Conservation (phyloP, 768 basidiomycete genomes). For the Leccinum longicurvipes region DNA sequence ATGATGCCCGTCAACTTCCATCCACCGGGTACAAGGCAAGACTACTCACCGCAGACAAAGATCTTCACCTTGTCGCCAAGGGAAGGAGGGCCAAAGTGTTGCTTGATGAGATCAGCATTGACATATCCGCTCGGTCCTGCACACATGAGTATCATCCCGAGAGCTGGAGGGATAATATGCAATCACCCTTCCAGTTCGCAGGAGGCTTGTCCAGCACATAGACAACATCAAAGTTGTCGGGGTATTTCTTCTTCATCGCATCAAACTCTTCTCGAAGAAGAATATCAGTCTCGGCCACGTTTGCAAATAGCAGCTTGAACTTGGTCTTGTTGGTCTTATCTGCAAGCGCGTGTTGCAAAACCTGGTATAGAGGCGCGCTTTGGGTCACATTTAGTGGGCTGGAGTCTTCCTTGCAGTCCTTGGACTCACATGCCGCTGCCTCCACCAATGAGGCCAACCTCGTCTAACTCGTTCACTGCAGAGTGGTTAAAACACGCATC, state of each 20-base stretch:
- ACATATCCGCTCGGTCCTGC: conserved; percentile 73
- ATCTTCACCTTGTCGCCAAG: conserved; percentile 80
- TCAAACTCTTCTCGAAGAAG: conserved; percentile 80
- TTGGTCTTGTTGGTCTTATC: conserved; percentile 87
- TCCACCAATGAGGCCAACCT: conserved; percentile 88
- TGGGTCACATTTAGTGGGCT: not conserved
- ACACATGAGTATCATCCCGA: conserved; percentile 3
- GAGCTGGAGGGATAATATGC: not conserved
- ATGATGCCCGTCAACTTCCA: conserved; percentile 1
- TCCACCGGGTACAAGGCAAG: not conserved
- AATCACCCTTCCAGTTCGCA: conserved; percentile 55
- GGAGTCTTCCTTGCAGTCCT: not conserved
- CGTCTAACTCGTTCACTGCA: conserved; percentile 78
- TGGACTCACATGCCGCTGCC: conserved; percentile 82
- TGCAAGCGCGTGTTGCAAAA: conserved; percentile 69
- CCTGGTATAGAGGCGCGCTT: conserved; percentile 82
- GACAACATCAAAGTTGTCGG: conserved; percentile 72
- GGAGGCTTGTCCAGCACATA: conserved; percentile 83
- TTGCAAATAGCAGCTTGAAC: conserved; percentile 89
- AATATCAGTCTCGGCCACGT: conserved; percentile 88
- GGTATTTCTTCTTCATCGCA: conserved; percentile 61
- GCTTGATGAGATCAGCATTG: conserved; percentile 64
- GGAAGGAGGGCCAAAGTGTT: conserved; percentile 62
- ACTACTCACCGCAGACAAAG: conserved; percentile 76
- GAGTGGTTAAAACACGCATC: conserved; percentile 1